phyloP scores from a whole-genome alignment of 1,284 basidiomycete species.

The Ceratobasidium sp. region DNA sequence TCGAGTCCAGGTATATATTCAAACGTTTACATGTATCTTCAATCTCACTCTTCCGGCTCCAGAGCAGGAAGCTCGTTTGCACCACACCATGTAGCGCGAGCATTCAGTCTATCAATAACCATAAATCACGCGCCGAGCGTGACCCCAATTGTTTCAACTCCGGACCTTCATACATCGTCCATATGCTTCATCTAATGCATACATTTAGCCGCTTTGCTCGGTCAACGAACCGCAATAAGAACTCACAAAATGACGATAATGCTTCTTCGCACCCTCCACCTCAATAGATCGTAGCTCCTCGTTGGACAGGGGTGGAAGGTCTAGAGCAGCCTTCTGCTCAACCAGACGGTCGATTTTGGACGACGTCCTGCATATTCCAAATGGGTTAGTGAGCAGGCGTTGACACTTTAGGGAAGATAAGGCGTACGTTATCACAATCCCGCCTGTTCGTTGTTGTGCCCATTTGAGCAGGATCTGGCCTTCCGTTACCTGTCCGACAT shows the following conservation, averaged over 20 bases:
- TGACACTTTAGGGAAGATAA: neutral
- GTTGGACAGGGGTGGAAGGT: constrained; percentile 36
- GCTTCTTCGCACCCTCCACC: constrained; percentile 22
- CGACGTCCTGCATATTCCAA: constrained; percentile 35
- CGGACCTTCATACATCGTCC: constrained; percentile 19
- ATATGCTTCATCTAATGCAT: constrained; percentile 42
- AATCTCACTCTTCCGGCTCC: neutral
- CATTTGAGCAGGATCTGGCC: constrained; percentile 70
- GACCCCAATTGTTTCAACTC: neutral
- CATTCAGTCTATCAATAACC: neutral
- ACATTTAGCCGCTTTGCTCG: neutral
- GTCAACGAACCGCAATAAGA: neutral
- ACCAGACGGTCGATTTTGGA: constrained; percentile 41
- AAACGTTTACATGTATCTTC: neutral
- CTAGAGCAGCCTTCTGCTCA: constrained; percentile 33
- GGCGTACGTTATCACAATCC: constrained; percentile 42
- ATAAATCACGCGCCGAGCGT: neutral
- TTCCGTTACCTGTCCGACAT: constrained; percentile 58
- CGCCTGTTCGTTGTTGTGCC: constrained; percentile 49
- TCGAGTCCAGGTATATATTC: constrained; percentile 11
- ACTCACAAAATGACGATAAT: constrained; percentile 40
- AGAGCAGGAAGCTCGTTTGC: too few relatives aligned
- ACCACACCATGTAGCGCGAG: neutral
- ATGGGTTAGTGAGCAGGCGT: neutral
- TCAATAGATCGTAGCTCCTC: constrained; percentile 35